phyloP scores from a whole-genome alignment of 1,284 basidiomycete species.

The Microbotryomycetes sp. region DNA sequence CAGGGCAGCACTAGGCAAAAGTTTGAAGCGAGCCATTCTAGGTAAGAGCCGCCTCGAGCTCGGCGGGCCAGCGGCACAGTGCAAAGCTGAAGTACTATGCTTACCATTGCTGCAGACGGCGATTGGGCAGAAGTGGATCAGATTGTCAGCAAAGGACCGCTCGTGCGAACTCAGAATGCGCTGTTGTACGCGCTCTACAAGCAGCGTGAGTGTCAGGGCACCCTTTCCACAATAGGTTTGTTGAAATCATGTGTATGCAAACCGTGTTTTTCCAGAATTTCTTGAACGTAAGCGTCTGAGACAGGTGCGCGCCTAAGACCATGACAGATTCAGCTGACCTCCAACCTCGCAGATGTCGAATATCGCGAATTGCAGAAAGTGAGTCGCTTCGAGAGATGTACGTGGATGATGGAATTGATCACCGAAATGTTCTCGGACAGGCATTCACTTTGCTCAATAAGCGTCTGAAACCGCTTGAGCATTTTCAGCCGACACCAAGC shows the following conservation, averaged over 20 bases:
- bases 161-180: constrained; percentile 47
- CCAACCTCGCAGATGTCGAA: constrained; percentile 47
- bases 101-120: constrained; percentile 41
- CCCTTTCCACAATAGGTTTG: neutral
- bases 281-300: constrained; percentile 40
- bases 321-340: neutral
- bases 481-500: constrained; percentile 48
- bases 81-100: neutral
- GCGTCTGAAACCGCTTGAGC: constrained; percentile 48
- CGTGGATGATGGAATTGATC: too few species aligned
- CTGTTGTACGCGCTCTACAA: constrained; percentile 45
- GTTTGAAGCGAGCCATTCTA: constrained; percentile 45
- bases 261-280: neutral
- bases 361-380: constrained; percentile 44
- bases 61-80: neutral
- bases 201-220: constrained; percentile 27
- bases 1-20: constrained; percentile 41
- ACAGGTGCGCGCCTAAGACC: constrained; percentile 30
- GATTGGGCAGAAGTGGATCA: constrained; percentile 47
- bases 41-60: too few species aligned
- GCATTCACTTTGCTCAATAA: constrained; percentile 50
- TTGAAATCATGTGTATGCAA: neutral
- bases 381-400: neutral
- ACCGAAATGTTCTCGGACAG: constrained; percentile 2
- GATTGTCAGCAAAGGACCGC: constrained; percentile 41